A percentile compares a stretch with the other conserved stretches of the same genome.
Conservation (phyloP, 2,329 filamentous ascomycete species). For the Phaeosphaeria sp. region DNA sequence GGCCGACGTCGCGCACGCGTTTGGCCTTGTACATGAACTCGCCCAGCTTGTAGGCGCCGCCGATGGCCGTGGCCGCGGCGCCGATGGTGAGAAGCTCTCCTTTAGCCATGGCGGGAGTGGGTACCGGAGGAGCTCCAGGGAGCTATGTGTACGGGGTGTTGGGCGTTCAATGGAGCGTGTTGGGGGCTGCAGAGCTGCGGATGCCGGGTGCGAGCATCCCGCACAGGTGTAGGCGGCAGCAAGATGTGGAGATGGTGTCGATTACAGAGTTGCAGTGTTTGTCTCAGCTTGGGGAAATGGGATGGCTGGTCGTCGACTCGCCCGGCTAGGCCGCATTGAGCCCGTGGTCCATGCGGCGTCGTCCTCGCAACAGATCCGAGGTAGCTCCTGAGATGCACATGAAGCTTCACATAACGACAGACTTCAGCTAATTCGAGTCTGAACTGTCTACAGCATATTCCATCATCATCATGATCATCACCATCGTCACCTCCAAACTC, state of each 20-base stretch:
- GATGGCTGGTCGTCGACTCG: constrained; percentile 14
- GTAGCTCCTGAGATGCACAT: background rate
- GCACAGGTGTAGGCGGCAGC: constrained; percentile 31
- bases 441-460: background rate
- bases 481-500: background rate
- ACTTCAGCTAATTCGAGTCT: background rate
- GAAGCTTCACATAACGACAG: background rate
- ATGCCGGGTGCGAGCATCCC: constrained; percentile 42
- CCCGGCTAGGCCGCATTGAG: constrained; percentile 2
- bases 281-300: background rate
- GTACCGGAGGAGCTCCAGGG: constrained; percentile 11
- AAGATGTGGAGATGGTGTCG: constrained; percentile 15
- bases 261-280: constrained; percentile 6
- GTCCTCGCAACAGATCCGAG: background rate
- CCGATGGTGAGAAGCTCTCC: constrained; percentile 42
- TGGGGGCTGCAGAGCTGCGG: constrained; percentile 35
- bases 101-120: constrained; percentile 39
- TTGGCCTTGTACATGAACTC: constrained; percentile 47
- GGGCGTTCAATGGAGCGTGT: constrained; percentile 26
- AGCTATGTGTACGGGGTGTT: constrained; percentile 15
- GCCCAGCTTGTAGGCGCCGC: constrained; percentile 48
- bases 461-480: too few species aligned
- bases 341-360: background rate
- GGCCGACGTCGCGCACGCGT: constrained; percentile 45
- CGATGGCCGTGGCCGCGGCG: constrained; percentile 41